These are phyloP conservation scores for Ramaria rubella DNA, from an alignment of 768 basidiomycete species.

Conservation along the genomic window DNA sequence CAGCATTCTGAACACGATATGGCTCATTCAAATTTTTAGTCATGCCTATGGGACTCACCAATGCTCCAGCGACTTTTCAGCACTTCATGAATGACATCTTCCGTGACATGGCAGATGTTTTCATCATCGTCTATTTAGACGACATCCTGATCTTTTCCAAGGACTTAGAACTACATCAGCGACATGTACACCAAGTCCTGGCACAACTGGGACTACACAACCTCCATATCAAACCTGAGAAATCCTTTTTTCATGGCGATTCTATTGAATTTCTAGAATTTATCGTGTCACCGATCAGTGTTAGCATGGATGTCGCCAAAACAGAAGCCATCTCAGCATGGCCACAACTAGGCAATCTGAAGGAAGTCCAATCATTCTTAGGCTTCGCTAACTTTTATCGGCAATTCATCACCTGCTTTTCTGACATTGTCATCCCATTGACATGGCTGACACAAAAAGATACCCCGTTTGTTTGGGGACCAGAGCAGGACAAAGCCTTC, in stretches of 20 bases:
- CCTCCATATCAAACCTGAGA: conserved; percentile 29
- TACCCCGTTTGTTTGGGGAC: conserved; percentile 23
- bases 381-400: conserved; percentile 31
- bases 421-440: conserved; percentile 27
- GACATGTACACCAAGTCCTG: conserved; percentile 28
- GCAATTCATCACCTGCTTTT: conserved; percentile 28
- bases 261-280: conserved; percentile 32
- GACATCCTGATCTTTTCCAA: conserved; percentile 40
- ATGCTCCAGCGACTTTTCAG: conserved; percentile 39
- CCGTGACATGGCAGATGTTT: conserved; percentile 29
- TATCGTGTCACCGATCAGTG: conserved; percentile 3
- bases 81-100: conserved; percentile 25
- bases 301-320: conserved; percentile 15
- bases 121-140: conserved; percentile 38
- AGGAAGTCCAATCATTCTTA: conserved; percentile 39
- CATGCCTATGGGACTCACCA: conserved; percentile 34
- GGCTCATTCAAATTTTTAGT: conserved; percentile 37
- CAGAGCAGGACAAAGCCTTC: conserved; percentile 21
- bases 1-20: conserved; percentile 33
- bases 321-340: conserved; percentile 21
- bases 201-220: conserved; percentile 25
- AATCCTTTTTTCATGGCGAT: conserved; percentile 33
- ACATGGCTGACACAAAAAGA: conserved; percentile 24
- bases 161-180: neutral
- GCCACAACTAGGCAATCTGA: conserved; percentile 21